phyloP scores from a whole-genome alignment of 352 stramenopile genomes.

The Globisporangium polare region DNA sequence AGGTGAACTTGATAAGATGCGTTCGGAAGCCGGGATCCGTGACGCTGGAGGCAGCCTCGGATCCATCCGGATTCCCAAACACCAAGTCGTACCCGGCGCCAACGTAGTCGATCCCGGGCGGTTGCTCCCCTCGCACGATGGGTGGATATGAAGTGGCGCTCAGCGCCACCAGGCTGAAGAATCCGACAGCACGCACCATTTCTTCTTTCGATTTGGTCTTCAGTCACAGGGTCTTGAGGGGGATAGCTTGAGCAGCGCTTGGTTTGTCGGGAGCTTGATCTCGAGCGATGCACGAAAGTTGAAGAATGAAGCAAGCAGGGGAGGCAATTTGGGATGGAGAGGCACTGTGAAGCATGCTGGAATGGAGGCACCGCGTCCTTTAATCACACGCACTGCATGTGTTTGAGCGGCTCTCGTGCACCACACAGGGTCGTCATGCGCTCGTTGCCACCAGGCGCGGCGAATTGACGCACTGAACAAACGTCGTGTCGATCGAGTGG shows the following conservation, averaged over 20 bases:
- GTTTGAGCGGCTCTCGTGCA: not conserved
- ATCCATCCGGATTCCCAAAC: slow-evolving; percentile 23
- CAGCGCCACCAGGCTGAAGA: slow-evolving; percentile 1
- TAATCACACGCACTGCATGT: not conserved
- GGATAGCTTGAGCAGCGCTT: not conserved
- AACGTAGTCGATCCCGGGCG: slow-evolving; percentile 25
- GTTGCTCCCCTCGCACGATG: slow-evolving; percentile 14
- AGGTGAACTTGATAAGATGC: slow-evolving; percentile 27
- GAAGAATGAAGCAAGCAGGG: not conserved
- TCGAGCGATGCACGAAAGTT: not conserved
- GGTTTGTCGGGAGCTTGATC: not conserved
- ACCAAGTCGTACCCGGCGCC: slow-evolving; percentile 27
- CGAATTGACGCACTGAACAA: not conserved
- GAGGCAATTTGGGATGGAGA: too few relatives aligned
- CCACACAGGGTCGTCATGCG: not conserved
- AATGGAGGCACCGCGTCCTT: not conserved
- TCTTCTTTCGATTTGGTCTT: not conserved
- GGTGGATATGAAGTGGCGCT: not conserved
- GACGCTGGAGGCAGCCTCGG: slow-evolving; percentile 21
- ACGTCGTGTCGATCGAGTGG: not conserved
- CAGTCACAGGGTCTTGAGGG: not conserved
- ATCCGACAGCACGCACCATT: not conserved
- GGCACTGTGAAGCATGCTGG: not conserved
- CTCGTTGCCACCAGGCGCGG: not conserved
- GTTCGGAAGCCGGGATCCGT: slow-evolving; percentile 22